These are phyloP conservation scores for Gossypium schwendimanii DNA, from an alignment of 441 rosid species.

Conservation along the genomic window DNA sequence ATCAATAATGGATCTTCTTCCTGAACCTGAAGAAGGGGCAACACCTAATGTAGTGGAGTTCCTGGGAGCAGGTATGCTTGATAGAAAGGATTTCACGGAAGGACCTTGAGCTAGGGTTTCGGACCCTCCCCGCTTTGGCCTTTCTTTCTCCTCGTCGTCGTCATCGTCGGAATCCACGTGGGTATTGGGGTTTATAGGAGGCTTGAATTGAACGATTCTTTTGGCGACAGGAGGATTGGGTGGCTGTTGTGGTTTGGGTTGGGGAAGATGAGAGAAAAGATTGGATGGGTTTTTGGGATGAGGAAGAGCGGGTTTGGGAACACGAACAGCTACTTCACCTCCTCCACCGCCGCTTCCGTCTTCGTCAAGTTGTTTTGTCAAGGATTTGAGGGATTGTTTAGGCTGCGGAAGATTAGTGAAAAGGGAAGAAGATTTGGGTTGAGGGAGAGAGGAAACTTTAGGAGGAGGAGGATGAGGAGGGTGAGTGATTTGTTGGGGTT, in stretches of 20 bases:
- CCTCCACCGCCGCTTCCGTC: background rate
- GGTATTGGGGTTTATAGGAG: constrained; percentile 35
- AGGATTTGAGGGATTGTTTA: background rate
- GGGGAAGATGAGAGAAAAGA: constrained; percentile 57
- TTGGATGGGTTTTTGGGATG: constrained; percentile 19
- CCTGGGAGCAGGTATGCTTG: constrained; percentile 69
- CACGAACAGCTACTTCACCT: background rate
- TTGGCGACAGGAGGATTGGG: constrained; percentile 23
- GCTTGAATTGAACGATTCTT: constrained; percentile 67
- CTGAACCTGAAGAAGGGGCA: constrained; percentile 45
- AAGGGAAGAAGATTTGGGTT: constrained; percentile 16
- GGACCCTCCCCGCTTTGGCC: constrained; percentile 35
- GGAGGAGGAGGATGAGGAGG: constrained; percentile 9
- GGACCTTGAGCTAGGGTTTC: constrained; percentile 21
- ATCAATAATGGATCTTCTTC: constrained; percentile 59
- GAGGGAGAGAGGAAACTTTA: constrained; percentile 19
- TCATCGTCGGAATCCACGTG: constrained; percentile 37
- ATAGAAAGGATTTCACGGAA: constrained; percentile 61
- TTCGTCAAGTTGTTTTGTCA: background rate
- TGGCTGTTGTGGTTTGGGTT: constrained; percentile 32
- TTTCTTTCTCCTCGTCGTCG: constrained; percentile 42
- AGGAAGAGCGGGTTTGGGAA: constrained; percentile 4
- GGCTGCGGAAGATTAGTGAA: constrained; percentile 31
- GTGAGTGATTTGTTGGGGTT: constrained; percentile 8
- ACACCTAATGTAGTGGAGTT: constrained; percentile 58